These are phyloP conservation scores for Pelargonium nanum DNA, from an alignment of 345 rosid species.

Conservation along the genomic window DNA sequence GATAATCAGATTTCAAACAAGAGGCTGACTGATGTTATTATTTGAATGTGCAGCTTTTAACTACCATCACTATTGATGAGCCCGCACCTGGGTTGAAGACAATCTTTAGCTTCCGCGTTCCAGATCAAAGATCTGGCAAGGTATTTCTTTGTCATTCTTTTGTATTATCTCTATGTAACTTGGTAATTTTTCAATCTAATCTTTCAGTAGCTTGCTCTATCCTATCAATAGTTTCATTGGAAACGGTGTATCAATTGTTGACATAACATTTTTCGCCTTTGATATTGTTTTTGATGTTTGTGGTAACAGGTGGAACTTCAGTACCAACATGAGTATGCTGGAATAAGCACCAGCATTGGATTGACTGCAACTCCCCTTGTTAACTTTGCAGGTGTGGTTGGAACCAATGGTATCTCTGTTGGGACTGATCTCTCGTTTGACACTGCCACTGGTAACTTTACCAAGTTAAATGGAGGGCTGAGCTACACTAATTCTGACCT, in stretches of 20 bases:
- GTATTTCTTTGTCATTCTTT: constrained; percentile 17
- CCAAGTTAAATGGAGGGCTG: constrained; percentile 66
- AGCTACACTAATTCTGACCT: constrained; percentile 59
- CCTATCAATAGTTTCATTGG: neutral
- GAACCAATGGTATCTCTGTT: constrained; percentile 41
- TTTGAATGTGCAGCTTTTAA: constrained; percentile 41
- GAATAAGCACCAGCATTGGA: constrained; percentile 75
- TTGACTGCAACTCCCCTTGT: constrained; percentile 71
- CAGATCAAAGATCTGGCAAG: constrained; percentile 96
- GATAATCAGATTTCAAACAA: neutral
- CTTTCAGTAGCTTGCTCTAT: neutral
- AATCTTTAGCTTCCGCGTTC: constrained; percentile 64
- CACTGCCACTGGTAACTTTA: constrained; percentile 63
- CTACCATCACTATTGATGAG: constrained; percentile 83
- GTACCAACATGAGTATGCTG: constrained; percentile 83
- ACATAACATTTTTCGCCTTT: neutral
- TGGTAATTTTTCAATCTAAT: neutral
- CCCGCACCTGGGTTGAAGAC: constrained; percentile 86
- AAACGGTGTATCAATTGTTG: too few relatives aligned
- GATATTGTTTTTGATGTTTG: constrained; percentile 10
- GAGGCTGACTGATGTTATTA: neutral
- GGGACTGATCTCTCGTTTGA: constrained; percentile 91
- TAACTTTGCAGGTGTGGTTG: constrained; percentile 87
- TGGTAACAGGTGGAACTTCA: constrained; percentile 71
- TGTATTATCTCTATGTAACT: neutral